These are phyloP conservation scores for Rhodotorula babjevae DNA, from an alignment of 768 basidiomycete species.

Conservation along the genomic window DNA sequence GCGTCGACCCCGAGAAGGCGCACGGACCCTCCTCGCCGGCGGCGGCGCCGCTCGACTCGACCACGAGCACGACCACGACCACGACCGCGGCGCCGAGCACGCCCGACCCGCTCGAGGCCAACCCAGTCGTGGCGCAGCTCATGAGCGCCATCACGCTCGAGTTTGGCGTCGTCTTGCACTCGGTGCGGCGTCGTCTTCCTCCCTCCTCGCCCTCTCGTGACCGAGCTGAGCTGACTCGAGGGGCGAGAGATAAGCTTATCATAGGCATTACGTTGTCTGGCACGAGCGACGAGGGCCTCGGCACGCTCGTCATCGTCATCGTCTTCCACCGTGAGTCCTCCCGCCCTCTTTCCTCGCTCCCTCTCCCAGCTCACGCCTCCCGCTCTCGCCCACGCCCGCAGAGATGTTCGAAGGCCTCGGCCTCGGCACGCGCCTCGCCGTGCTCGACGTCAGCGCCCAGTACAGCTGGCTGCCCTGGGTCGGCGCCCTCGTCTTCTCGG, in stretches of 20 bases:
- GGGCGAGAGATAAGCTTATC: neutral
- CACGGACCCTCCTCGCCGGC: too few species aligned
- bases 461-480: constrained; percentile 28
- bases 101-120: too few species aligned
- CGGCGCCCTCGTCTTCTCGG: constrained; percentile 36
- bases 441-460: constrained; percentile 38
- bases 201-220: neutral
- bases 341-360: neutral
- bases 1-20: too few species aligned
- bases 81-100: too few species aligned
- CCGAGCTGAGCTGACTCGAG: neutral
- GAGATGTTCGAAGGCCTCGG: constrained; percentile 39
- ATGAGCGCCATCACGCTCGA: constrained; percentile 43
- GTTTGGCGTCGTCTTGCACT: constrained; percentile 46
- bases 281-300: constrained; percentile 44
- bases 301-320: constrained; percentile 45
- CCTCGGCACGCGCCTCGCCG: constrained; percentile 43
- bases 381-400: neutral
- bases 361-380: neutral
- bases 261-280: constrained; percentile 24
- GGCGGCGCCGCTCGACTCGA: too few species aligned
- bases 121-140: constrained; percentile 3
- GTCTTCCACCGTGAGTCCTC: constrained; percentile 42
- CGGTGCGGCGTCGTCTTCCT: constrained; percentile 19
- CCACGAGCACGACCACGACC: too few species aligned